Evolutionary conservation across 768 basidiomycete species (phyloP).

Genomic region (Hortiboletus flavorubellus): DNA sequence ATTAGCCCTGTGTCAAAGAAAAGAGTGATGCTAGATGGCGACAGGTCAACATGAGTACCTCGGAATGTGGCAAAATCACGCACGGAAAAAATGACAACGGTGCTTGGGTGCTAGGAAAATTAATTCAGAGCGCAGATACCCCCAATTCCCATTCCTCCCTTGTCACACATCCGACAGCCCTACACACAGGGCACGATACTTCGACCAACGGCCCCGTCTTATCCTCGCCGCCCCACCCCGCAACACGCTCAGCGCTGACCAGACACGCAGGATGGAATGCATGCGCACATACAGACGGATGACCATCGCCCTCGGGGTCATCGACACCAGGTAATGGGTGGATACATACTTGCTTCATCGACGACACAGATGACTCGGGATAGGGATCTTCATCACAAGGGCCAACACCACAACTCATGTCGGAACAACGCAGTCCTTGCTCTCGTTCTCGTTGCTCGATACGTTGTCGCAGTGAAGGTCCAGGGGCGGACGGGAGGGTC

Average conservation of each 20-base stretch:
- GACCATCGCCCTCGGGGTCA: slow-evolving; percentile 15
- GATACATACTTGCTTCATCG: slow-evolving; percentile 25
- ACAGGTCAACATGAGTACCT: background rate
- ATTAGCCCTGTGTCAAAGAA: background rate
- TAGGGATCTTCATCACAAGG: slow-evolving; percentile 71
- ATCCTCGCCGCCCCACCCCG: slow-evolving; percentile 56
- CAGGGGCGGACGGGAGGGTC: slow-evolving; percentile 61
- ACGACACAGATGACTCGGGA: slow-evolving; percentile 26
- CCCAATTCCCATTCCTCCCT: slow-evolving; percentile 61
- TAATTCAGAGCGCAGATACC: slow-evolving; percentile 29
- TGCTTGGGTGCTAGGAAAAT: background rate
- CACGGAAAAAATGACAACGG: background rate
- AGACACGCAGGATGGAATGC: slow-evolving; percentile 71
- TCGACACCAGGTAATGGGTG: slow-evolving; percentile 8
- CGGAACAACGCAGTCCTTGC: slow-evolving; percentile 67
- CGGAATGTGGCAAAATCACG: background rate
- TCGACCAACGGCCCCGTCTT: slow-evolving; percentile 44
- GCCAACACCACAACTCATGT: slow-evolving; percentile 70
- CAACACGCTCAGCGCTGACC: slow-evolving; percentile 62
- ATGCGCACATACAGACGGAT: slow-evolving; percentile 50
- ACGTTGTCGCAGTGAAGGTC: slow-evolving; percentile 66
- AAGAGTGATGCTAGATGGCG: background rate
- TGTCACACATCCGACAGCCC: slow-evolving; percentile 57
- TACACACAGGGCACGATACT: slow-evolving; percentile 74
- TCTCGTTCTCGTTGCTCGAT: slow-evolving; percentile 73